Evolutionary conservation across 1,284 basidiomycete species (phyloP), one percentile per base, ranked within the genome.

Genomic region (Trametes pubescens): DNA sequence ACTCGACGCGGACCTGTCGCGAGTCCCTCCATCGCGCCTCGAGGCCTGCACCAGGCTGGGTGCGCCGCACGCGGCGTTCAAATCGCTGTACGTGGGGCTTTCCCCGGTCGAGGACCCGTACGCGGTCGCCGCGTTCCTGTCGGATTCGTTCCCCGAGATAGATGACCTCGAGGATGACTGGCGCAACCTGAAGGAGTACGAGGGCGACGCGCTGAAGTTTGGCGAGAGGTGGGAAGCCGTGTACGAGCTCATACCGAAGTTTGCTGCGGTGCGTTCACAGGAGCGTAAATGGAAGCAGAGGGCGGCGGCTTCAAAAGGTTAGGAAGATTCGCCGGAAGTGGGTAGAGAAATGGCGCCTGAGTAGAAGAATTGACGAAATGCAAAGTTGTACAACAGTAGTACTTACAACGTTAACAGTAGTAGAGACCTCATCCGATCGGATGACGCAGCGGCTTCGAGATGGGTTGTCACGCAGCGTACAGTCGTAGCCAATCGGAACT

Each of bases 71-170:
- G 6, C 21, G 6, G 21, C 22, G 11, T 11, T 38, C 13, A 35
- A 29, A 8, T n/a, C 11, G 44, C 60, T 61, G 16, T 38, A 14
- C 21, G 29, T 61, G 11, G 60, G 60, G 18, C 53, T 44, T 9
- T 61, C 60, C 38, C 35, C 29, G 9, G 51, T 54, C 37, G 52
- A 43, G 38, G 40, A 54, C 52, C n/a, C 37, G 24, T 43, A n/a
- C 40, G 38, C 38, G 2, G 52, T 54, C 38, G 52, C 52, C 26
- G 53, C 53, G 37, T 51, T 56, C 29, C 29, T 61, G 53, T 56
- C 60, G 22, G 47, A 55, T 48, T 34, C 37, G 26, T 49, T 61
- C 48, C 35, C 53, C 2, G 37, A 18, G 24, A 13, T 32, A 11
- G 9, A 16, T 2, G 52, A 54, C 16, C 4, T 21, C 2, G 40